phyloP scores from a whole-genome alignment of 306 rosid genomes.

The Ziziphus jujuba region DNA sequence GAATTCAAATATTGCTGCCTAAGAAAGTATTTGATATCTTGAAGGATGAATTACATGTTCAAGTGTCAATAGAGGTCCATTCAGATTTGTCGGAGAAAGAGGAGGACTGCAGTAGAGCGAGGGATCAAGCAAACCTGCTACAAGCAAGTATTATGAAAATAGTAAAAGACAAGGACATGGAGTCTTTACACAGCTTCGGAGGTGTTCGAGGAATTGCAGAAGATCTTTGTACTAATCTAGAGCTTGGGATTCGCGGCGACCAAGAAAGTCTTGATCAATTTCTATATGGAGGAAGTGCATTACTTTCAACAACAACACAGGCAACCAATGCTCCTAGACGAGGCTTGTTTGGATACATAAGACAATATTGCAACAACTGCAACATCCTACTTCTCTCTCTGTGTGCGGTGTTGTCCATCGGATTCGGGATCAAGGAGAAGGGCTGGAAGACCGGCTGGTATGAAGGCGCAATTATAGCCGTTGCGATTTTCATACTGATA shows the following conservation, averaged over 20 bases:
- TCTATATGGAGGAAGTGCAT: too few species aligned
- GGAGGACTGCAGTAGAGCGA: neutral
- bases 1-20: too few species aligned
- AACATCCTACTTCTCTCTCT: constrained; percentile 14
- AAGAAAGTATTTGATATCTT: too few species aligned
- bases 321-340: neutral
- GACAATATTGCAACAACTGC: neutral
- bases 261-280: too few species aligned
- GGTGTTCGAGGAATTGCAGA: constrained; percentile 20
- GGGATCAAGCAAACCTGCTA: too few species aligned
- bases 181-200: constrained; percentile 16
- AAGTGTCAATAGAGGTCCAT: too few species aligned
- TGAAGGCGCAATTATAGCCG: constrained; percentile 14
- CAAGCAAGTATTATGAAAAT: neutral
- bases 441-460: constrained; percentile 20
- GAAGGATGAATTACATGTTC: too few species aligned
- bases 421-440: constrained; percentile 20
- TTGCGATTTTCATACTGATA: too few species aligned
- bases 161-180: neutral
- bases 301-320: constrained; percentile 1
- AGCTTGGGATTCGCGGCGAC: neutral
- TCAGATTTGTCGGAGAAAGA: too few species aligned
- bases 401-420: neutral
- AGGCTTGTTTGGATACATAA: constrained; percentile 3
- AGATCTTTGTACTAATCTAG: constrained; percentile 11